These are phyloP conservation scores for Dryadomyces sulphureus DNA, from an alignment of 2,329 filamentous ascomycete genomes.

Conservation along the genomic window DNA sequence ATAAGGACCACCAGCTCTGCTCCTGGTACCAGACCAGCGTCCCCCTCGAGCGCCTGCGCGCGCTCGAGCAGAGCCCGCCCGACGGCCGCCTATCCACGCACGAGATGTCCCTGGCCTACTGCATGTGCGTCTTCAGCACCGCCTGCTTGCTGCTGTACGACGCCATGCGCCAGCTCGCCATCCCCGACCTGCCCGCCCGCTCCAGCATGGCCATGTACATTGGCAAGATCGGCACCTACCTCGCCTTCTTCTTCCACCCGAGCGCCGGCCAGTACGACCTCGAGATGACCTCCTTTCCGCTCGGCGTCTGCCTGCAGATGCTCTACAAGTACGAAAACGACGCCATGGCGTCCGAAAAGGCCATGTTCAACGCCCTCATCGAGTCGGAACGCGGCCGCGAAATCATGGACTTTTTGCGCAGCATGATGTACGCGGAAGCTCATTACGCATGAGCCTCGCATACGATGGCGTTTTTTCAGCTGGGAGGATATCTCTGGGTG, in stretches of 20 bases:
- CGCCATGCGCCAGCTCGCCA: conserved; percentile 6
- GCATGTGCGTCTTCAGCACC: conserved; percentile 10
- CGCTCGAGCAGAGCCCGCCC: neutral
- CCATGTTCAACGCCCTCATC: conserved; percentile 7
- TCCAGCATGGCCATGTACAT: conserved; percentile 6
- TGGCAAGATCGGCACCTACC: conserved; percentile 6
- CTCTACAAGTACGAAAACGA: conserved; percentile 1
- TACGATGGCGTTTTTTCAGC: neutral
- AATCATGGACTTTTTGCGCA: conserved; percentile 9
- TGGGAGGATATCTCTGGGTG: too few species aligned
- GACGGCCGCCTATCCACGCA: conserved; percentile 6
- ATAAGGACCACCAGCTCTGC: conserved; percentile 7
- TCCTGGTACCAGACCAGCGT: conserved; percentile 8
- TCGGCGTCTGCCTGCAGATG: conserved; percentile 9
- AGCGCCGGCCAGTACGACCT: conserved; percentile 10
- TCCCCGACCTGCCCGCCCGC: conserved; percentile 6
- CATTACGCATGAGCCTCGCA: neutral
- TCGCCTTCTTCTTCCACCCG: conserved; percentile 11
- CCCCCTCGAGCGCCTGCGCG: conserved; percentile 5
- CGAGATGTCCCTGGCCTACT: conserved; percentile 10
- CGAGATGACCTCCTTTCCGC: conserved; percentile 10
- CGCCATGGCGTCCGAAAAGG: conserved; percentile 3
- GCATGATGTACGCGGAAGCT: conserved; percentile 7
- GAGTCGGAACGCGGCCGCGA: conserved; percentile 9
- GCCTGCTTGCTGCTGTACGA: conserved; percentile 11